phyloP scores from a whole-genome alignment of 1,284 basidiomycete genomes.

The Cutaneotrichosporon daszewskae region DNA sequence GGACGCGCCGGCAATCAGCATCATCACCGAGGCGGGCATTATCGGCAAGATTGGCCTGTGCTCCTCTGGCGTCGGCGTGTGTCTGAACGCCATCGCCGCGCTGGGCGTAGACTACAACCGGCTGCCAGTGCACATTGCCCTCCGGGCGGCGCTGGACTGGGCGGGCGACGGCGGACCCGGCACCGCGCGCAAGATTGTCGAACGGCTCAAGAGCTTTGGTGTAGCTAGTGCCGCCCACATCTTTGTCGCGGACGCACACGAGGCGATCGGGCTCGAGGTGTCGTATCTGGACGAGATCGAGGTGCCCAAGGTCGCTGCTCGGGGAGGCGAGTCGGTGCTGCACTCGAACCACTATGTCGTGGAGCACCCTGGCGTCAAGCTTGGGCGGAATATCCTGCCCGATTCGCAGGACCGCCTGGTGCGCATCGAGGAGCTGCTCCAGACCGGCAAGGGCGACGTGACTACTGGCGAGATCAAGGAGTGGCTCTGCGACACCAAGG shows the following conservation, averaged over 20 bases:
- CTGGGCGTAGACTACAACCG: conserved; percentile 12
- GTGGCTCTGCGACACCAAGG: conserved; percentile 11
- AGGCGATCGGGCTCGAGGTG: conserved; percentile 14
- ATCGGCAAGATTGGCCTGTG: conserved; percentile 19
- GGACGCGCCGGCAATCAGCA: conserved; percentile 2
- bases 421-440: conserved; percentile 11
- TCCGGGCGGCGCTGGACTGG: conserved; percentile 16
- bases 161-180: neutral
- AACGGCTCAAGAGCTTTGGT: conserved; percentile 3
- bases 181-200: conserved; percentile 2
- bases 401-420: conserved; percentile 5
- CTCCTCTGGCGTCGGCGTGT: conserved; percentile 11
- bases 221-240: conserved; percentile 16
- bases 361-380: conserved; percentile 13
- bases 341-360: conserved; percentile 21
- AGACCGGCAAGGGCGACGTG: neutral
- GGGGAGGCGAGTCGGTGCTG: conserved; percentile 2
- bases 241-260: conserved; percentile 8
- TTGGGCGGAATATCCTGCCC: neutral
- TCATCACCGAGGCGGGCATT: conserved; percentile 20
- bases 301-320: conserved; percentile 1
- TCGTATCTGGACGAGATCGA: conserved; percentile 1
- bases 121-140: conserved; percentile 14
- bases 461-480: neutral
- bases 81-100: conserved; percentile 15